Evolutionary conservation across 1,284 basidiomycete genomes (phyloP).

Genomic region (Omphalotus olearius): DNA sequence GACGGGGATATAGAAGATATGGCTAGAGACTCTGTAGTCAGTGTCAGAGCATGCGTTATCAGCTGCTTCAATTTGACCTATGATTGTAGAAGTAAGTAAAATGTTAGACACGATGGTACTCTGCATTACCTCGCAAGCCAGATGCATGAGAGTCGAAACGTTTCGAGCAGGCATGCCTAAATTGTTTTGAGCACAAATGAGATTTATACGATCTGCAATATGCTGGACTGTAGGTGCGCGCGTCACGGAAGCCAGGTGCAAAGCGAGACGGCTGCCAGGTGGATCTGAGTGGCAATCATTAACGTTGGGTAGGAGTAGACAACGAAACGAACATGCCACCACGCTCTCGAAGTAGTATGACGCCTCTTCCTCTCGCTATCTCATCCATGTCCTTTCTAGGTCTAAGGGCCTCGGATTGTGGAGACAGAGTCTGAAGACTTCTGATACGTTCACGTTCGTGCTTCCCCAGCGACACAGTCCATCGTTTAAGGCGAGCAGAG

Average conservation of each 20-base stretch:
- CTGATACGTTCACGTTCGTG: conserved; percentile 70
- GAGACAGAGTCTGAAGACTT: conserved; percentile 35
- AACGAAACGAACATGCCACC: conserved; percentile 40
- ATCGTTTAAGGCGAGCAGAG: conserved; percentile 66
- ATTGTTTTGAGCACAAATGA: conserved; percentile 75
- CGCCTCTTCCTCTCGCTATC: conserved; percentile 64
- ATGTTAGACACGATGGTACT: not conserved
- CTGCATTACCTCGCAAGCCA: conserved; percentile 66
- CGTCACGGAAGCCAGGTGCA: conserved; percentile 66
- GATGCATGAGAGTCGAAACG: conserved; percentile 65
- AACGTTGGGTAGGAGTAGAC: not conserved
- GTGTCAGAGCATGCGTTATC: conserved; percentile 70
- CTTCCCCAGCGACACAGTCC: conserved; percentile 67
- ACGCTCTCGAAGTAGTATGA: conserved; percentile 57
- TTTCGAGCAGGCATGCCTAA: conserved; percentile 53
- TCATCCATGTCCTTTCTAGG: conserved; percentile 56
- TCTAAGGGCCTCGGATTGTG: conserved; percentile 31
- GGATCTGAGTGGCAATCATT: conserved; percentile 40
- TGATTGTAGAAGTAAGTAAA: conserved; percentile 3
- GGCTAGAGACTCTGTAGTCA: conserved; percentile 70
- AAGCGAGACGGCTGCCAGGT: conserved; percentile 63
- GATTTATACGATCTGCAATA: conserved; percentile 71
- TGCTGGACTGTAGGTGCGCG: conserved; percentile 72
- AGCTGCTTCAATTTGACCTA: conserved; percentile 80
- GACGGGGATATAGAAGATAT: conserved; percentile 73